A percentile compares a stretch with the other conserved stretches of the same genome.
Evolutionary conservation across 2,329 filamentous ascomycete genomes (phyloP).

Genomic region (Scedosporium dehoogii): DNA sequence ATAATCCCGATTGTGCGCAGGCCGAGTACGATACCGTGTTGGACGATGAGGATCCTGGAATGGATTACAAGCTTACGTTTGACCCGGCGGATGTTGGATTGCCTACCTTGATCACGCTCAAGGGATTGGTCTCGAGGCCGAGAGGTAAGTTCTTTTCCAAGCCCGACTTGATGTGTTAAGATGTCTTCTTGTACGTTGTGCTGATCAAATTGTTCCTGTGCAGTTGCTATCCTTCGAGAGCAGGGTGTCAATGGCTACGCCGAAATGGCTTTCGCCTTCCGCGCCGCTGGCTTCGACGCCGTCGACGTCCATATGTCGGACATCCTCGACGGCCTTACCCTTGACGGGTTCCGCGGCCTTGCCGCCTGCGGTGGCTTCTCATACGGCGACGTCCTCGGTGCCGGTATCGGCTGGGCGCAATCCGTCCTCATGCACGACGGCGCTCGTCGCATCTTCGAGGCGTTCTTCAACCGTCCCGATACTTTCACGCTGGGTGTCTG

Average conservation of each 20-base stretch:
- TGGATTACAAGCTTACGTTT: constrained; percentile 76
- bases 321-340: constrained; percentile 67
- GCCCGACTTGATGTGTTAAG: background rate
- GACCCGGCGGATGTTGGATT: constrained; percentile 68
- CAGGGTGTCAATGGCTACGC: constrained; percentile 92
- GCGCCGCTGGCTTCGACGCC: constrained; percentile 78
- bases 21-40: constrained; percentile 67
- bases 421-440: constrained; percentile 79
- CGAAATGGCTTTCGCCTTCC: constrained; percentile 98
- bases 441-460: constrained; percentile 64
- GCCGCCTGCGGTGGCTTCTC: constrained; percentile 97
- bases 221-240: constrained; percentile 84
- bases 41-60: constrained; percentile 69
- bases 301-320: constrained; percentile 97
- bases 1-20: constrained; percentile 81
- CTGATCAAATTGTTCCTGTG: background rate
- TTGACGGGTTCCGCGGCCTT: constrained; percentile 75
- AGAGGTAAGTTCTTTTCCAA: constrained; percentile 22
- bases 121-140: constrained; percentile 45
- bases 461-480: constrained; percentile 78
- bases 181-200: background rate
- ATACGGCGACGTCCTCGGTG: constrained; percentile 72
- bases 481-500: constrained; percentile 92
- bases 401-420: constrained; percentile 95
- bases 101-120: constrained; percentile 45